A percentile compares a stretch with the other conserved stretches of the same genome.
phyloP scores from a whole-genome alignment of 345 rosid species.

The thale cress (Arabidopsis thaliana) region TAIR10.1 NC_003076.8:5665501-5666000 shows the following conservation, averaged over 20 bases:
- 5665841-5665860: not conserved
- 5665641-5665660: conserved; percentile 11
- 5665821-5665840: conserved; percentile 18
- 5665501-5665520: not conserved
- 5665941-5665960: not conserved
- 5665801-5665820: conserved; percentile 3
- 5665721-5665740: not conserved
- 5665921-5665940: not conserved
- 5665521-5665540: conserved; percentile 34
- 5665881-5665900: not conserved
- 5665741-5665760: conserved; percentile 28
- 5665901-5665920: not conserved
- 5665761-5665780: conserved; percentile 40
- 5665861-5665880: not conserved
- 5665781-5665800: conserved; percentile 23
- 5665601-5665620: conserved; percentile 28
- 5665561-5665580: conserved; percentile 39
- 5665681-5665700: conserved; percentile 35
- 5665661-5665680: conserved; percentile 19
- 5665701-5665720: conserved; percentile 47
- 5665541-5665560: conserved; percentile 36
- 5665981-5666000: not conserved
- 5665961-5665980: not conserved
- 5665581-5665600: conserved; percentile 39
- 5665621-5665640: conserved; percentile 1